These are phyloP conservation scores for Hypericum androsaemum DNA, from an alignment of 345 rosid species.

Conservation along the genomic window DNA sequence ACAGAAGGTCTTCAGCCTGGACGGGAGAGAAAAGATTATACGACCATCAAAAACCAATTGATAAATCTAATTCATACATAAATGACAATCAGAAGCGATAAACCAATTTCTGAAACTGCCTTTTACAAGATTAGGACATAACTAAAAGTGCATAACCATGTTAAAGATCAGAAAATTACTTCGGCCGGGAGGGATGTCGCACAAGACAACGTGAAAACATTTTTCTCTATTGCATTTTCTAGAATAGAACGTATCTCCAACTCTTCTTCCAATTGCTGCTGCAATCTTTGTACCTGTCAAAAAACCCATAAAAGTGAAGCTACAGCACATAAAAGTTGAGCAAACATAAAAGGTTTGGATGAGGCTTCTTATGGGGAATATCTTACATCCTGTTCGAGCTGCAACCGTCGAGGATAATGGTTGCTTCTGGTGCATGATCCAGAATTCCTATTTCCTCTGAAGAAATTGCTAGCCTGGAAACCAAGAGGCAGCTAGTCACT, in stretches of 20 bases:
- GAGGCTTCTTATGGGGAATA: background rate
- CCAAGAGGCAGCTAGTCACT: too few species aligned
- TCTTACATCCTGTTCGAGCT: constrained; percentile 89
- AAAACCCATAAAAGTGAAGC: constrained; percentile 6
- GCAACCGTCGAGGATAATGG: constrained; percentile 40
- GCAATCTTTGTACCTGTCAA: constrained; percentile 59
- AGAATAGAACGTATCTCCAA: constrained; percentile 54
- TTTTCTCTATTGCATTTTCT: constrained; percentile 56
- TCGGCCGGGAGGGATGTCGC: constrained; percentile 62
- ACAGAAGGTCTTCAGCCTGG: constrained; percentile 72
- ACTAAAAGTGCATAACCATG: constrained; percentile 2
- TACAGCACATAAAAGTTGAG: background rate
- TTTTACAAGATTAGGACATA: too few species aligned
- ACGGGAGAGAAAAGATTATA: constrained; percentile 4
- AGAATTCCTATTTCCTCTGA: constrained; percentile 25
- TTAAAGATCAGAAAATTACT: constrained; percentile 26
- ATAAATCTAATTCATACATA: too few species aligned
- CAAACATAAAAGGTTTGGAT: background rate
- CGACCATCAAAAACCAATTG: constrained; percentile 1
- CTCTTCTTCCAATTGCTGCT: constrained; percentile 65
- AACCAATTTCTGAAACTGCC: too few species aligned
- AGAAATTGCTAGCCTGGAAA: constrained; percentile 33
- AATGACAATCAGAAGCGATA: background rate
- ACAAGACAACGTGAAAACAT: constrained; percentile 33
- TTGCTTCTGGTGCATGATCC: constrained; percentile 23